A percentile compares a stretch with the other conserved stretches of the same genome.
These are phyloP conservation scores for Plasmodium relictum DNA, from an alignment of 169 alveolate species.

Conservation along the genomic window DNA sequence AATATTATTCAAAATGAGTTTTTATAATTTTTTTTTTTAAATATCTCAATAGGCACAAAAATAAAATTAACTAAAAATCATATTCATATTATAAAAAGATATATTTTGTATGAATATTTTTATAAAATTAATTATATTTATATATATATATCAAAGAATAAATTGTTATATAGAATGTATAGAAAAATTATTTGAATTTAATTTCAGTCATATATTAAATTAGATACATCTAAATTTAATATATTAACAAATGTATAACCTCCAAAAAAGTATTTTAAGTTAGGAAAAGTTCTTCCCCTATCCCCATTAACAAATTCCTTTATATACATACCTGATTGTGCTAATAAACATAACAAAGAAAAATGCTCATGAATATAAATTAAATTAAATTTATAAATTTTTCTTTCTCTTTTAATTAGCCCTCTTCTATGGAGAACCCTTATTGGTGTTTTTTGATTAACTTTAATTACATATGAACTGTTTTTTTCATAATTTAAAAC, in stretches of 20 bases:
- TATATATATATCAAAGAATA: too few species aligned
- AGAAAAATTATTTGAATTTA: background rate
- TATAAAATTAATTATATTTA: too few species aligned
- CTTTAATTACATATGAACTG: slow-evolving; percentile 11
- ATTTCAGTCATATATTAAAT: slow-evolving; percentile 24
- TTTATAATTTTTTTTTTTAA: too few species aligned
- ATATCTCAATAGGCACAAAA: too few species aligned
- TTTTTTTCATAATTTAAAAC: slow-evolving; percentile 63
- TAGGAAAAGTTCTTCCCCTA: slow-evolving; percentile 92
- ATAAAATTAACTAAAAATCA: too few species aligned
- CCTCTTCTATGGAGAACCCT: slow-evolving; percentile 93
- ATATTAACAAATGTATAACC: slow-evolving; percentile 62
- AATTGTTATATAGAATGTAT: too few species aligned
- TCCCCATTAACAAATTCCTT: slow-evolving; percentile 95
- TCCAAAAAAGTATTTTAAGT: slow-evolving; percentile 85
- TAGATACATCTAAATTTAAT: slow-evolving; percentile 72
- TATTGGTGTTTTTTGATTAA: slow-evolving; percentile 91
- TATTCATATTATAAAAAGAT: too few species aligned
- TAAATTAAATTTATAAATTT: slow-evolving; percentile 82
- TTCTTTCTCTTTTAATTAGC: slow-evolving; percentile 85
- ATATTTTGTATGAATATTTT: too few species aligned
- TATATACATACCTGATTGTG: slow-evolving; percentile 93
- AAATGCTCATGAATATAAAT: slow-evolving; percentile 87
- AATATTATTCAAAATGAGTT: too few species aligned
- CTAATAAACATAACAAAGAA: slow-evolving; percentile 86